These are phyloP conservation scores for Arachnomyces sp. DNA, from an alignment of 2,329 filamentous ascomycete species.

Conservation along the genomic window DNA sequence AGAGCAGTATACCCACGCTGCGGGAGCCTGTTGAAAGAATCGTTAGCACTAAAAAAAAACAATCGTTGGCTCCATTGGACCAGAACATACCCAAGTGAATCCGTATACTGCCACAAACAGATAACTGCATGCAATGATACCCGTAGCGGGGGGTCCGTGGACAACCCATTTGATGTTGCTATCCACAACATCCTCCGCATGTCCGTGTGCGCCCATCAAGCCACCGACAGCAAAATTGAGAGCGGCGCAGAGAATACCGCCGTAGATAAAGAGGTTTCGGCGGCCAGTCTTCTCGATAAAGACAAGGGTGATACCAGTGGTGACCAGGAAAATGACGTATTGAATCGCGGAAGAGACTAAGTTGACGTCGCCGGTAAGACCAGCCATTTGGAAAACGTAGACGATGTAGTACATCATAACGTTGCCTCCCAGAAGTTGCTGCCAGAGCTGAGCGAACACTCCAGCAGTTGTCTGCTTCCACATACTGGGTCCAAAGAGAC, in stretches of 20 bases:
- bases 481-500: conserved; percentile 37
- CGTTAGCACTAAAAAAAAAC: too few relatives aligned
- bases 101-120: conserved; percentile 58
- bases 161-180: conserved; percentile 49
- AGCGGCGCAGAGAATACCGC: conserved; percentile 11
- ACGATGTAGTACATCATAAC: conserved; percentile 32
- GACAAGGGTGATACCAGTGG: conserved; percentile 20
- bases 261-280: conserved; percentile 12
- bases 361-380: conserved; percentile 27
- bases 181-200: conserved; percentile 38
- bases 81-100: conserved; percentile 34
- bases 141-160: conserved; percentile 47
- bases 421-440: conserved; percentile 40
- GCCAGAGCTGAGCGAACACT: conserved; percentile 52
- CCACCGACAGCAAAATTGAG: conserved; percentile 38
- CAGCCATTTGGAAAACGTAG: conserved; percentile 34
- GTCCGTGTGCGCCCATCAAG: conserved; percentile 34
- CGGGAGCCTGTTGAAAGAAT: conserved; percentile 43
- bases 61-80: too few relatives aligned
- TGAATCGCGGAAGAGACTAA: conserved; percentile 25
- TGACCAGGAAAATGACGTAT: conserved; percentile 26
- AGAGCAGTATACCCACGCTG: conserved; percentile 59
- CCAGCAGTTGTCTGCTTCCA: conserved; percentile 52
- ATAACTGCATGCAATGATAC: conserved; percentile 60
- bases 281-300: conserved; percentile 15